A percentile compares a stretch with the other conserved stretches of the same genome.
These are phyloP conservation scores for Fusarium foetens DNA, from an alignment of 2,329 filamentous ascomycete species.

Conservation along the genomic window DNA sequence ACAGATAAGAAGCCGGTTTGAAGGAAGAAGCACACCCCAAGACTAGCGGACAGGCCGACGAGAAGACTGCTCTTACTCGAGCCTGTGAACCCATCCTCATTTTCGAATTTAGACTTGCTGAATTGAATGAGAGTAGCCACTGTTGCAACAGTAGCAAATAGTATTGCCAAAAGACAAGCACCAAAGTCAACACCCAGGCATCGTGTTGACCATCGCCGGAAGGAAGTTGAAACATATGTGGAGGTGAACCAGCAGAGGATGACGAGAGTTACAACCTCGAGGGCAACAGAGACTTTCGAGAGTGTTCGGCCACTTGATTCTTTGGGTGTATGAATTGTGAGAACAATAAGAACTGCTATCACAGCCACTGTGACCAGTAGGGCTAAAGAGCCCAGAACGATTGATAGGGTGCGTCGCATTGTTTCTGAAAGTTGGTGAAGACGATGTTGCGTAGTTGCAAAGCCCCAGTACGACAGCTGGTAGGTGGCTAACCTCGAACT, in stretches of 20 bases:
- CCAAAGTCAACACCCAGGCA: slow-evolving; percentile 43
- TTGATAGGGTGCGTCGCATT: slow-evolving; percentile 36
- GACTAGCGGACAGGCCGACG: slow-evolving; percentile 56
- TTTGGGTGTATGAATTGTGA: slow-evolving; percentile 33
- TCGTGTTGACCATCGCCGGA: slow-evolving; percentile 40
- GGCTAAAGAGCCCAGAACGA: slow-evolving; percentile 36
- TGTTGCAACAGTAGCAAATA: slow-evolving; percentile 58
- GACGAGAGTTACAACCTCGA: slow-evolving; percentile 45
- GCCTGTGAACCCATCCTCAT: slow-evolving; percentile 18
- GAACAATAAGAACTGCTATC: slow-evolving; percentile 35
- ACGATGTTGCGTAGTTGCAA: slow-evolving; percentile 11
- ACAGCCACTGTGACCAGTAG: slow-evolving; percentile 37
- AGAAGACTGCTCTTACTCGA: slow-evolving; percentile 50
- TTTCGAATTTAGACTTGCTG: slow-evolving; percentile 38
- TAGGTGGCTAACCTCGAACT: slow-evolving; percentile 33
- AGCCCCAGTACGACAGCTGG: slow-evolving; percentile 12
- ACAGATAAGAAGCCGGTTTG: slow-evolving; percentile 62
- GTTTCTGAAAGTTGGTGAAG: slow-evolving; percentile 11
- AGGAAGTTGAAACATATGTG: slow-evolving; percentile 41
- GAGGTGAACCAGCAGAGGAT: slow-evolving; percentile 49
- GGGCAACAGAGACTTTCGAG: slow-evolving; percentile 43
- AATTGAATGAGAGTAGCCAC: slow-evolving; percentile 56
- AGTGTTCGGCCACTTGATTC: slow-evolving; percentile 39
- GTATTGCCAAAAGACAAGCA: slow-evolving; percentile 52
- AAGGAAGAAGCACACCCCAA: slow-evolving; percentile 57